Base-by-base conservation (phyloP, 352 stramenopile genomes). In the Aphanomyces euteiches region DNA sequence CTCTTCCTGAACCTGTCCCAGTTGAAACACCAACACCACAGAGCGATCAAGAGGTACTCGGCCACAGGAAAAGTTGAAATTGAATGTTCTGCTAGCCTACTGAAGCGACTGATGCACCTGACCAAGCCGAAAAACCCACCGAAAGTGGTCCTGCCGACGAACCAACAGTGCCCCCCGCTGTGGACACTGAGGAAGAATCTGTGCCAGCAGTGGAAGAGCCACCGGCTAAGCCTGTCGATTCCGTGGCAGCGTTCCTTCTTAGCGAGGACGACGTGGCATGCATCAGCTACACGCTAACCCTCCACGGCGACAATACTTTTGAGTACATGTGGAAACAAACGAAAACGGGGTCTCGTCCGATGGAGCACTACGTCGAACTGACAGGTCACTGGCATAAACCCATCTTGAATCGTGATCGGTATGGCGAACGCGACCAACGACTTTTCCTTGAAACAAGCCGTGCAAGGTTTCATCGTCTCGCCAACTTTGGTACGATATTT, bases 281-380 rank as follows among this genome's bases (percentile, higher is more conserved):
- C 36, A 70, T 70, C 43, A 58, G 64, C 36, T 70, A 61, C 40
- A 70, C 64, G 64, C 53, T 94, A 1, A 41, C 89, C 12, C 77
- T 94, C 6, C 83, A 94, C 67, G 85, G 84, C 3, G 85, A 94
- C 73, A 93, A 91, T 69, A 82, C 82, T 5, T 94, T 94, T 56
- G 83, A 93, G 57, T 94, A 94, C 66, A 13, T 74, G 36, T 93
- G 84, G 85, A 85, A 69, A 17, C 77, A 92, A 78, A 80, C 77
- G 34, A 79, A 84, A 10, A 79, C 67, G 21, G 78, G 74, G 7
- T 67, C 74, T 8, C 79, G 84, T 1, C 77, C 83, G 12, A 92
- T 90, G 82, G 82, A 94, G 71, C 85, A 90, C 50, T 75, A 56
- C 4, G 80, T 93, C 10, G 82, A 93, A 60, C 87, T 94, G 57